Evolutionary conservation across 176 grass and related monocot species (phyloP), one percentile per base, ranked within the genome.

Genomic region (Carex cristatella): DNA sequence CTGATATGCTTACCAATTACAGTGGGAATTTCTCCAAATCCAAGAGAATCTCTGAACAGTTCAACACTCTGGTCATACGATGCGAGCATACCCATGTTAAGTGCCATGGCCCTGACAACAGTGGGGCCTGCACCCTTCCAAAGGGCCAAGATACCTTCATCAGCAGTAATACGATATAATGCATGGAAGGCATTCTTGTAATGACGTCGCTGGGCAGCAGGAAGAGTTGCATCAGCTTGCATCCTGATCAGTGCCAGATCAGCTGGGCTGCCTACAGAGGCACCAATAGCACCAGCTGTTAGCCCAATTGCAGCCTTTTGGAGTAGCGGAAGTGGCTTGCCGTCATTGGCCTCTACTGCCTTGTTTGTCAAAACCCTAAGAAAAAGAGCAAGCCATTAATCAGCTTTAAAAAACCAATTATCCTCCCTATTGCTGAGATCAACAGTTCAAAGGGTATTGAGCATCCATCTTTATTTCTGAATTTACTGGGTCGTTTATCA

Each of bases 11-110:
- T 94, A 97, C 94, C 92, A 53, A 97, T 23, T 2, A 97, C 89
- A 79, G 90, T 97, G 84, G 90, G 49, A 31, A 97, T 18, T 91
- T 97, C 94, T n/a, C 94, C 92, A 80, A 90, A 83, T 42, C 90
- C 94, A 83, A 97, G 79, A 69, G 85, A 88, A 87, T 94, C 94
- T 81, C 85, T 92, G 86, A 97, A 92, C 48, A 97, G 51, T 70
- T 97, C 94, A 66, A 91, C 94, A 86, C 90, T 94, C 85, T 97
- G 94, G 66, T 97, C 92, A 81, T 97, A 97, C 10, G 92, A 94
- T 59, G 94, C 92, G 91, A 97, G 92, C 92, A 97, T 97, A 69
- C 94, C 94, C 92, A 97, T 97, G 84, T 97, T 97, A 28, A 94
- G 87, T 30, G 94, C 79, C 94, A 97, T 97, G 67, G 94, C 94